These are phyloP conservation scores for Suhomyces coccinellae DNA, from an alignment of 1,139 yeast genomes.

Conservation along the genomic window DNA sequence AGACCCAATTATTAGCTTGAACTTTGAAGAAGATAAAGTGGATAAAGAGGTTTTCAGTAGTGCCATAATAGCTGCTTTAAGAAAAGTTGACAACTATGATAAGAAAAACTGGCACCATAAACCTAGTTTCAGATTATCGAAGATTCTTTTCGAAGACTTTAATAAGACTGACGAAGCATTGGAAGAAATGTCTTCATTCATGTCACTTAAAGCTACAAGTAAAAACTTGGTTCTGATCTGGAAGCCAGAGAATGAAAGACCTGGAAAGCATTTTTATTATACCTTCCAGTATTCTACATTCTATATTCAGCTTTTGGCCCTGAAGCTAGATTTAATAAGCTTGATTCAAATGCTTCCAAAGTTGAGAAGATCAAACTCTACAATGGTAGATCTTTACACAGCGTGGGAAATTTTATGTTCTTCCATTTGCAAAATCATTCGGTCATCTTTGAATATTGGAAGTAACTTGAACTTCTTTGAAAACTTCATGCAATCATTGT, in stretches of 20 bases:
- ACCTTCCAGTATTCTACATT: slow-evolving; percentile 69
- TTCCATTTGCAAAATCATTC: slow-evolving; percentile 48
- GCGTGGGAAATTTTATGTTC: slow-evolving; percentile 67
- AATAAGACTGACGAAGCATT: slow-evolving; percentile 55
- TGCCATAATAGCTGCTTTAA: slow-evolving; percentile 29
- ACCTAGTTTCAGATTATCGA: slow-evolving; percentile 75
- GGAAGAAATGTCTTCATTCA: slow-evolving; percentile 61
- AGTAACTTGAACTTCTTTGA: slow-evolving; percentile 60
- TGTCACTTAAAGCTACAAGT: slow-evolving; percentile 65
- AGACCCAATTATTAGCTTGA: slow-evolving; percentile 29
- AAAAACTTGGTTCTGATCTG: slow-evolving; percentile 82
- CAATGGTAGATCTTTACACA: slow-evolving; percentile 60
- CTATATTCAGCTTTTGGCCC: slow-evolving; percentile 56
- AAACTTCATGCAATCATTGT: slow-evolving; percentile 44
- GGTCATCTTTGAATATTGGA: slow-evolving; percentile 46
- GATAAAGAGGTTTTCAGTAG: slow-evolving; percentile 18
- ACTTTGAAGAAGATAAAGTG: not conserved
- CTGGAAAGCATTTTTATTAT: slow-evolving; percentile 89
- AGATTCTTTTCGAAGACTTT: slow-evolving; percentile 56
- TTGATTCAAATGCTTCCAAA: slow-evolving; percentile 65
- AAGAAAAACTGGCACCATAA: slow-evolving; percentile 92
- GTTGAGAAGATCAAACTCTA: slow-evolving; percentile 71
- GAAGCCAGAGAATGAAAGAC: slow-evolving; percentile 90
- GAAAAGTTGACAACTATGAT: slow-evolving; percentile 53
- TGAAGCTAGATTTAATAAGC: slow-evolving; percentile 56